These are phyloP conservation scores for Debaryomyces maramus DNA, from an alignment of 805 yeast species.

Conservation along the genomic window DNA sequence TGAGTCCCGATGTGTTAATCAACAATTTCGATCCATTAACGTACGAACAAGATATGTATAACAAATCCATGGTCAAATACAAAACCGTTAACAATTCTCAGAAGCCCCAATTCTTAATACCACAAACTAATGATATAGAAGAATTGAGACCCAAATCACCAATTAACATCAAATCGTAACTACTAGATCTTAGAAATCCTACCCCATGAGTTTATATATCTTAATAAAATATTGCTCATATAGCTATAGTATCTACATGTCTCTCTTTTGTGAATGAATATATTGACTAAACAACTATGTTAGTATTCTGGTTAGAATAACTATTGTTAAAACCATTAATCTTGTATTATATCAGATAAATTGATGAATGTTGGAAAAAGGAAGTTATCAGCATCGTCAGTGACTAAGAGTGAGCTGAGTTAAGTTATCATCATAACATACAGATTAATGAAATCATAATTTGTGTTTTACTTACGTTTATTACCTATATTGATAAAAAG, in stretches of 20 bases:
- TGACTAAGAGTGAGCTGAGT: conserved; percentile 60
- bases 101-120: conserved; percentile 56
- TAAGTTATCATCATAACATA: conserved; percentile 50
- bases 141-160: conserved; percentile 85
- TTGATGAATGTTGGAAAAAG: conserved; percentile 54
- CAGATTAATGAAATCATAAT: background rate
- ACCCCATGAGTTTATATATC: too few relatives aligned
- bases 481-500: too few relatives aligned
- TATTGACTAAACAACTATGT: background rate
- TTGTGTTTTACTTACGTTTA: background rate
- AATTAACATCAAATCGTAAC: conserved; percentile 2
- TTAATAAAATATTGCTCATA: too few relatives aligned
- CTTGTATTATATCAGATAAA: conserved; percentile 20
- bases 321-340: background rate
- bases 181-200: too few relatives aligned
- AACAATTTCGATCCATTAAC: conserved; percentile 56
- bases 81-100: conserved; percentile 23
- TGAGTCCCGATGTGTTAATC: conserved; percentile 75
- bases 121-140: conserved; percentile 73
- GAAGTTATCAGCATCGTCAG: conserved; percentile 49
- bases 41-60: conserved; percentile 31
- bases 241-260: too few relatives aligned
- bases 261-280: background rate
- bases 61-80: conserved; percentile 31
- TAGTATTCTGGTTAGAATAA: background rate